Percentiles rank a stretch among this genome's conserved stretches.
Evolutionary conservation across 768 basidiomycete genomes (phyloP).

Genomic region (Sarcomyxa edulis): DNA sequence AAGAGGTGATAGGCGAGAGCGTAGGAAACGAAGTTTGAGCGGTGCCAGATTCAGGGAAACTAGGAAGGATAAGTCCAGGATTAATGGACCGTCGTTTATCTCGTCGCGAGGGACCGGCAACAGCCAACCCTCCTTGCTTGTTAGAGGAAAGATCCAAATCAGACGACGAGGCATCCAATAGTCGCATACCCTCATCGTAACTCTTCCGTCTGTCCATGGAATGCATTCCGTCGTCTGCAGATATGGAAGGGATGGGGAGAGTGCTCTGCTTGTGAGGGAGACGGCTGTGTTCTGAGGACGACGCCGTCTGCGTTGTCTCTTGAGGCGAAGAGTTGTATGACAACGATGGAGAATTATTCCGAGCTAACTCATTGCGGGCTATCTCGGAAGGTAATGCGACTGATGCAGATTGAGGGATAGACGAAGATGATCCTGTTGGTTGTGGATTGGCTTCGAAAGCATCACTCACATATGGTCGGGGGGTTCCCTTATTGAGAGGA

Average conservation of each 20-base stretch:
- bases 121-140: neutral
- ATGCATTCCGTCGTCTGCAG: constrained; percentile 11
- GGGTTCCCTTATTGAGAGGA: too few species aligned
- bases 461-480: too few species aligned
- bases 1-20: constrained; percentile 25
- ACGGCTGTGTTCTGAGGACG: too few species aligned
- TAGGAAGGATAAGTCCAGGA: constrained; percentile 32
- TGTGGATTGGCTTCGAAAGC: too few species aligned
- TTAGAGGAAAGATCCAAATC: neutral
- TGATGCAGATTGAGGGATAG: too few species aligned
- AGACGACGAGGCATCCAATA: constrained; percentile 33
- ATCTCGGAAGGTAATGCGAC: too few species aligned
- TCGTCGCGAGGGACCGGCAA: constrained; percentile 18
- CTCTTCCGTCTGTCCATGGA: constrained; percentile 32
- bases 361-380: too few species aligned
- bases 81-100: constrained; percentile 48
- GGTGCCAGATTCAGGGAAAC: constrained; percentile 20
- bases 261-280: constrained; percentile 33
- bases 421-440: too few species aligned
- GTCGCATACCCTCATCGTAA: constrained; percentile 40
- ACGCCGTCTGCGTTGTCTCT: too few species aligned
- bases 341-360: too few species aligned
- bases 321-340: too few species aligned
- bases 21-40: constrained; percentile 18
- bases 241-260: constrained; percentile 28